Evolutionary conservation across 1,139 yeast species (phyloP).

Genomic region (Scheffersomyces segobiensis): DNA sequence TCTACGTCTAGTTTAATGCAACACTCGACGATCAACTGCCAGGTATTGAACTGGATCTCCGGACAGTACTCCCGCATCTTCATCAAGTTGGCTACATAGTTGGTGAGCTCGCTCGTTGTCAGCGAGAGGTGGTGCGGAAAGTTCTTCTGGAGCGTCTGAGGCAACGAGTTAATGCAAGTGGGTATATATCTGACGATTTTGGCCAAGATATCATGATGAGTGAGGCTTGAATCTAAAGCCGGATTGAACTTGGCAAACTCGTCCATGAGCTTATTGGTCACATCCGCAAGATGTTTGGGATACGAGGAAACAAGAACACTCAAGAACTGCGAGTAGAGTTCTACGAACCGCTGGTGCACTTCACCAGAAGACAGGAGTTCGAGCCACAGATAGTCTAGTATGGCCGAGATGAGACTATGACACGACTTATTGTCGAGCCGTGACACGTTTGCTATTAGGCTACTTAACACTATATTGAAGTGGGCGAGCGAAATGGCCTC

Average conservation of each 20-base stretch:
- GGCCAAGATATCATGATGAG: constrained; percentile 68
- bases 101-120: constrained; percentile 51
- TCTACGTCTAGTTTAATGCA: constrained; percentile 92
- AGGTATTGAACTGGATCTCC: constrained; percentile 69
- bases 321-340: constrained; percentile 66
- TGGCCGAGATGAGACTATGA: constrained; percentile 32
- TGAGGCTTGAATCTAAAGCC: constrained; percentile 22
- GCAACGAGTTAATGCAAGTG: constrained; percentile 70
- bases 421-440: constrained; percentile 40
- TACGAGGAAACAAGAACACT: constrained; percentile 78
- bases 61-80: constrained; percentile 64
- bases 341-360: constrained; percentile 32
- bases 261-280: constrained; percentile 62
- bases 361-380: constrained; percentile 17
- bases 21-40: constrained; percentile 80
- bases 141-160: constrained; percentile 52
- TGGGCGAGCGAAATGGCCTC: constrained; percentile 40
- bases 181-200: constrained; percentile 75
- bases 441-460: constrained; percentile 37
- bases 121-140: constrained; percentile 82
- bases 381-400: constrained; percentile 59
- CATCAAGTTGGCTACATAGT: constrained; percentile 68
- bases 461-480: constrained; percentile 35
- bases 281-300: constrained; percentile 88
- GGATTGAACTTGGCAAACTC: constrained; percentile 46